Evolutionary conservation across 805 yeast species (phyloP).

Genomic region (Brettanomyces custersianus): DNA sequence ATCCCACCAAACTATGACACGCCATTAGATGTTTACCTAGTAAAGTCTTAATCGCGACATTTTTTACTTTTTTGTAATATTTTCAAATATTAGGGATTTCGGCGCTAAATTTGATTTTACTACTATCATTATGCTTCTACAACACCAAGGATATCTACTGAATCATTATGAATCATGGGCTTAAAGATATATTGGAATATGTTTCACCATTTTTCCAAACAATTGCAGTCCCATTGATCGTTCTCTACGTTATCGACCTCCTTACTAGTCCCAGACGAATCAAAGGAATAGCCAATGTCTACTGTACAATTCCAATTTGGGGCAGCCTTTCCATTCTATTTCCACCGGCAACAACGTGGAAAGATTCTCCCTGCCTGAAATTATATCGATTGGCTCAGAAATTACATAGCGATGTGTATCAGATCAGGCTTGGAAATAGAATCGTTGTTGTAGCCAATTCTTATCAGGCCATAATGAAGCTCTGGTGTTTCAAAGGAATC

Average conservation of each 20-base stretch:
- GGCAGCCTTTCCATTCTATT: slow-evolving; percentile 17
- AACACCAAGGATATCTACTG: too few species aligned
- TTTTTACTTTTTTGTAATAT: too few species aligned
- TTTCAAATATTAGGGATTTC: too few species aligned
- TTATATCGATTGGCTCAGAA: slow-evolving; percentile 36
- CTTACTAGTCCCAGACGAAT: slow-evolving; percentile 7
- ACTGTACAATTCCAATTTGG: slow-evolving; percentile 18
- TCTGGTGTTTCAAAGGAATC: slow-evolving; percentile 43
- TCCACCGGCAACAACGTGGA: slow-evolving; percentile 15
- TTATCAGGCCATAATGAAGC: slow-evolving; percentile 38
- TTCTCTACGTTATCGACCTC: slow-evolving; percentile 1
- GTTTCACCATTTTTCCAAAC: too few species aligned
- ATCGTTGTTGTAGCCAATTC: slow-evolving; percentile 62
- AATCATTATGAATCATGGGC: too few species aligned
- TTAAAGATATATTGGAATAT: too few species aligned
- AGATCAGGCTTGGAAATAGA: slow-evolving; percentile 50
- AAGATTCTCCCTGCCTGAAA: slow-evolving; percentile 35
- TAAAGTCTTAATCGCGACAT: too few species aligned
- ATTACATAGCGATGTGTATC: slow-evolving; percentile 44
- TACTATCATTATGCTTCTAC: too few species aligned
- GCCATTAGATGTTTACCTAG: too few species aligned
- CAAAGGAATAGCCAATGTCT: slow-evolving; percentile 14
- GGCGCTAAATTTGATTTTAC: too few species aligned
- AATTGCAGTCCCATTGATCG: too few species aligned
- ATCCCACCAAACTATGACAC: too few species aligned